Base-by-base conservation (phyloP, 2,329 filamentous ascomycete genomes). In the Diaporthe citriasiana region DNA sequence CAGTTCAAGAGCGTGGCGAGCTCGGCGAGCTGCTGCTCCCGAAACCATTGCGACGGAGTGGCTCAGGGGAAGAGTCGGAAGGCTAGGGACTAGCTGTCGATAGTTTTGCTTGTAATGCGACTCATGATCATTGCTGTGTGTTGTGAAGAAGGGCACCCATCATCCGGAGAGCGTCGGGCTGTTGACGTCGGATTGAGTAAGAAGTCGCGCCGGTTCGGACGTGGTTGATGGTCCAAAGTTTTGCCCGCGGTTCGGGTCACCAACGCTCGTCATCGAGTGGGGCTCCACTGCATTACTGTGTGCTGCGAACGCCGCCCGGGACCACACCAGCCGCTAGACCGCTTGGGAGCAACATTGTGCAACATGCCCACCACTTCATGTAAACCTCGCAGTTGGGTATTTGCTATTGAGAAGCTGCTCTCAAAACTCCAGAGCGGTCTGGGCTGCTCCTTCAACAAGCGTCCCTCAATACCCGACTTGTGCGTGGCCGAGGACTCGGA, bases 11-110 rank as follows among this genome's bases (percentile, higher is more conserved):
- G 74, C 72, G 33, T 70, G 66, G 55, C 51, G 57, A 79, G 78
- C 76, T 83, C 83, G 79, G 85, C 85, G 78, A 86, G 87, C 79
- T 80, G 84, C 79, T 74, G 79, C 83, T 82, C 85, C 86, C 83
- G 85, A 84, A 81, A 84, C 84, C 87, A 89, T 89, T 78, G 78
- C 84, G 79, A 42, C 17, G 38, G 57, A 50, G 68, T 55, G 53
- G 38, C 42, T 57, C 15, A 42, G 51, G 51, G 27, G 25, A 25
- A 35, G 22, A n/a, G 22, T 40, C 22, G 66, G 60, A 50, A 35
- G 60, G 56, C 50, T 40, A 33, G 57, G 27, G 40, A 71, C 68
- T 74, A 75, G 38, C 71, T 71, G 68, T 71, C 45, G 50, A 53
- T 75, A 45, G n/a, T 45, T 56, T 30, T 63, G 25, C 27, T 35